Evolutionary conservation across 2,329 filamentous ascomycete genomes (phyloP).

Genomic region (Paracoccidioides lutzii): DNA sequence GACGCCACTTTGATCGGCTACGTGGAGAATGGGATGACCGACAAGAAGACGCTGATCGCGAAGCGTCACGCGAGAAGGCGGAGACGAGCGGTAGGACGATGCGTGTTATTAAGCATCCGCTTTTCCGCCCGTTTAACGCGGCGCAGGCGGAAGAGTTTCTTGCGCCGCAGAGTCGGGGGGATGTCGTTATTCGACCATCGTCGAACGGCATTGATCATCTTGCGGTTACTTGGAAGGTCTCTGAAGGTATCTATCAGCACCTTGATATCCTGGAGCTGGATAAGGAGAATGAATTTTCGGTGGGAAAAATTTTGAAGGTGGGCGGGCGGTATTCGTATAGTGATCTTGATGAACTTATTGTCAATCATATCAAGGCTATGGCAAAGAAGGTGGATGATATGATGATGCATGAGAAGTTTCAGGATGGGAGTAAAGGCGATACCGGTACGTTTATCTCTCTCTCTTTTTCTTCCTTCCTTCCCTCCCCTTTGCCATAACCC

Average conservation of each 20-base stretch:
- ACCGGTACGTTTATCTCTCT: slow-evolving; percentile 56
- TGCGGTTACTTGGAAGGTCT: slow-evolving; percentile 95
- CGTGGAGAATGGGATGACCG: slow-evolving; percentile 77
- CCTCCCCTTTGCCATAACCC: not conserved
- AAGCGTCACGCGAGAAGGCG: slow-evolving; percentile 74
- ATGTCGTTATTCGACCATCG: slow-evolving; percentile 88
- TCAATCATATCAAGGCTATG: slow-evolving; percentile 96
- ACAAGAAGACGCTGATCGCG: slow-evolving; percentile 68
- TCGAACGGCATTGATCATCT: slow-evolving; percentile 93
- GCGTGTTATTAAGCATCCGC: slow-evolving; percentile 92
- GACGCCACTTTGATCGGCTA: slow-evolving; percentile 55
- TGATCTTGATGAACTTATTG: slow-evolving; percentile 93
- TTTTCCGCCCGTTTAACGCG: slow-evolving; percentile 88
- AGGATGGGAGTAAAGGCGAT: slow-evolving; percentile 63
- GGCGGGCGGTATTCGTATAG: slow-evolving; percentile 82
- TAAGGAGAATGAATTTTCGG: slow-evolving; percentile 92
- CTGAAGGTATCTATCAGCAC: slow-evolving; percentile 91
- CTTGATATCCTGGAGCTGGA: slow-evolving; percentile 93
- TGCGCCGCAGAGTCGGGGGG: slow-evolving; percentile 70
- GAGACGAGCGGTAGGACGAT: slow-evolving; percentile 73
- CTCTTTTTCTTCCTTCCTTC: not conserved
- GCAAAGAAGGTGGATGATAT: slow-evolving; percentile 94
- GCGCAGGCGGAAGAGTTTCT: slow-evolving; percentile 88
- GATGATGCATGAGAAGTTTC: slow-evolving; percentile 88
- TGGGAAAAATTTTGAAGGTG: slow-evolving; percentile 74